A percentile compares a stretch with the other conserved stretches of the same genome.
Conservation (phyloP, 371 early-diverging fungal genomes). For the Mortierella sp. region DNA sequence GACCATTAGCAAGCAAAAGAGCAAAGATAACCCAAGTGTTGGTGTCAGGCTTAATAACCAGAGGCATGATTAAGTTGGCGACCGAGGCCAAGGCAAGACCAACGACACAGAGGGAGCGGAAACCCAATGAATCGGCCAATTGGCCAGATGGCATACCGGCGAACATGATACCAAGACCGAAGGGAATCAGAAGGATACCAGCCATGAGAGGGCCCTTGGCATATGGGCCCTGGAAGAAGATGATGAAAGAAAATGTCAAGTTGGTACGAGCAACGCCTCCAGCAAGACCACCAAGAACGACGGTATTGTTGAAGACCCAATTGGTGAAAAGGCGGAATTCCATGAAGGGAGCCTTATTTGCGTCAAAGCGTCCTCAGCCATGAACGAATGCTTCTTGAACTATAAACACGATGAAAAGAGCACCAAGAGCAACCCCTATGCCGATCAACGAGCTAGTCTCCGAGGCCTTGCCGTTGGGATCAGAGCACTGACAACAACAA, state of each 20-base stretch:
- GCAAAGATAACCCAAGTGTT: conserved; percentile 26
- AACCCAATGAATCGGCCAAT: conserved; percentile 29
- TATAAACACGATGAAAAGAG: conserved; percentile 44
- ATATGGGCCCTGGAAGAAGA: conserved; percentile 52
- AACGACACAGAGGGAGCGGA: not conserved
- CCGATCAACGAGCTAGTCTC: conserved; percentile 39
- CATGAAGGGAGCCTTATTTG: conserved; percentile 39
- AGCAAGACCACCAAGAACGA: conserved; percentile 49
- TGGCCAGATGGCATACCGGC: conserved; percentile 50
- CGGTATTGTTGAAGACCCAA: conserved; percentile 47
- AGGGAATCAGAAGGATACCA: conserved; percentile 49
- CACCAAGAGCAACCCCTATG: conserved; percentile 47
- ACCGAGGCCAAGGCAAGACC: conserved; percentile 16
- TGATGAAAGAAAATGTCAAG: conserved; percentile 54
- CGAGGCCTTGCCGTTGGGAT: conserved; percentile 53
- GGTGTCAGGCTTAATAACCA: conserved; percentile 16
- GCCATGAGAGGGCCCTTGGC: conserved; percentile 50
- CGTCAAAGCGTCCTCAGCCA: conserved; percentile 43
- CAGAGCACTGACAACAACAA: conserved; percentile 47
- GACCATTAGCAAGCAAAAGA: conserved; percentile 39
- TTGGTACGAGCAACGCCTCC: conserved; percentile 53
- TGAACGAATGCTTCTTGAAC: conserved; percentile 36
- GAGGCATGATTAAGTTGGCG: conserved; percentile 45
- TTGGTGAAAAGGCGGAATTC: conserved; percentile 46
- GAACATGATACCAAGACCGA: conserved; percentile 49